Evolutionary conservation across 1,284 basidiomycete genomes (phyloP).

Genomic region (Cutaneotrichosporon curvatum): DNA sequence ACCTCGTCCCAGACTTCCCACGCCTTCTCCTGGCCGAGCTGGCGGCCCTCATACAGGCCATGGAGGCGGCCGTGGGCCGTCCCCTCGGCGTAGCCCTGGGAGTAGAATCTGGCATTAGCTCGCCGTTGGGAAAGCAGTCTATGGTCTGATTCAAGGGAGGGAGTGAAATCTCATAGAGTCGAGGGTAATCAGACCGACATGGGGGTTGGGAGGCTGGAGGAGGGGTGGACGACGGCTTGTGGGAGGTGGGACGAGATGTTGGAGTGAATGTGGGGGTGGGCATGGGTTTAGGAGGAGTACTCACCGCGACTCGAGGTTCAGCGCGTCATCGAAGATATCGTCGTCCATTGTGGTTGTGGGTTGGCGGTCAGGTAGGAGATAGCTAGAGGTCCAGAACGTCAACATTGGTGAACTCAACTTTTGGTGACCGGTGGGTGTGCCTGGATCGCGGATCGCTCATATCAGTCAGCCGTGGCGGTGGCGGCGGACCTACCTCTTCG

Average conservation of each 20-base stretch:
- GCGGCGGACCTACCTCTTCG: too few species aligned
- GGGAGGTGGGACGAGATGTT: too few species aligned
- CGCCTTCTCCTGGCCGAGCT: slow-evolving; percentile 80
- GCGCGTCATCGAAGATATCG: slow-evolving; percentile 6
- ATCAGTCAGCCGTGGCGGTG: too few species aligned
- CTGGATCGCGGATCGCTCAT: too few species aligned
- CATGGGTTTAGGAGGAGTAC: neutral
- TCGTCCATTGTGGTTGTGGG: neutral
- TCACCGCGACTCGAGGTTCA: slow-evolving; percentile 15
- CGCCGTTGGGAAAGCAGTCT: too few species aligned
- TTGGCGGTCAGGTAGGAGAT: neutral
- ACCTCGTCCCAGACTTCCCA: slow-evolving; percentile 97
- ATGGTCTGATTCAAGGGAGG: too few species aligned
- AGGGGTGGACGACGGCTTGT: too few species aligned
- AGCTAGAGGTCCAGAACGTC: too few species aligned
- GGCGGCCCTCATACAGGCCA: slow-evolving; percentile 85
- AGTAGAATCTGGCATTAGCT: slow-evolving; percentile 60
- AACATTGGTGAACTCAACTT: neutral
- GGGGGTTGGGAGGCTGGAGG: neutral
- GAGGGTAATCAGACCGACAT: neutral
- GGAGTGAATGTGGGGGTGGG: neutral
- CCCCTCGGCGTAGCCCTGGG: slow-evolving; percentile 67
- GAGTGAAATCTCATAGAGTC: neutral
- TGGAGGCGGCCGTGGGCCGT: slow-evolving; percentile 78
- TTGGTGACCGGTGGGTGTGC: neutral